A percentile compares a stretch with the other conserved stretches of the same genome.
Evolutionary conservation across 2,329 filamentous ascomycete genomes (phyloP).

Genomic region (Neonectria punicea): DNA sequence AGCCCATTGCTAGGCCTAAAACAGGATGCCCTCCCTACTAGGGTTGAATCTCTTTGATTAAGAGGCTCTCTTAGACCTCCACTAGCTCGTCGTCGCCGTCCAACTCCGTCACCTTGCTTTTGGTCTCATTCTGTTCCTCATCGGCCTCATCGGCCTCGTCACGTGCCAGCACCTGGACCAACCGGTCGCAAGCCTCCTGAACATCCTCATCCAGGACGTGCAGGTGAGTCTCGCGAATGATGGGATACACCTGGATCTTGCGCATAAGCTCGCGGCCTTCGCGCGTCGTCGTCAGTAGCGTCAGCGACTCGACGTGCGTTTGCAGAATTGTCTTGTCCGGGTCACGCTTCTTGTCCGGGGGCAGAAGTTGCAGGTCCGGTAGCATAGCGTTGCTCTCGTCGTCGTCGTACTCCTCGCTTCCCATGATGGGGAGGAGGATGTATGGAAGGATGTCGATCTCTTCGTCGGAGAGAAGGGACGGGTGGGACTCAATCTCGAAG

Average conservation of each 20-base stretch:
- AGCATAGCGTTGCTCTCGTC: constrained; percentile 90
- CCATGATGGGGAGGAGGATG: constrained; percentile 86
- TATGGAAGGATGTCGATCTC: constrained; percentile 88
- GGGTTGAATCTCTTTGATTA: neutral
- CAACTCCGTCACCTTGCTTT: constrained; percentile 54
- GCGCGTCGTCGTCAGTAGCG: constrained; percentile 82
- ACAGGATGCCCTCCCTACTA: neutral
- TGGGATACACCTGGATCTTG: constrained; percentile 84
- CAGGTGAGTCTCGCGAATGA: constrained; percentile 86
- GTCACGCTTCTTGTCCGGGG: constrained; percentile 90
- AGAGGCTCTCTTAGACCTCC: constrained; percentile 56
- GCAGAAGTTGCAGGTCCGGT: constrained; percentile 87
- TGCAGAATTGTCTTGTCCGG: constrained; percentile 79
- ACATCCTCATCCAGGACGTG: constrained; percentile 83
- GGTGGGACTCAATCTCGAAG: constrained; percentile 82
- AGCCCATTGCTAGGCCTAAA: neutral
- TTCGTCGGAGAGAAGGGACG: constrained; percentile 74
- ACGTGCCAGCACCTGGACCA: constrained; percentile 89
- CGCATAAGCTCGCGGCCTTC: constrained; percentile 80
- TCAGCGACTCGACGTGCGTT: constrained; percentile 89
- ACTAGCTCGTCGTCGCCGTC: constrained; percentile 66
- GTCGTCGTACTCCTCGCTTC: constrained; percentile 86
- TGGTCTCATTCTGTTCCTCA: constrained; percentile 49
- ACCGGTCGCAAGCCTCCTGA: constrained; percentile 83
- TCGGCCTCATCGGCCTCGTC: constrained; percentile 69